Percentiles rank a stretch among this genome's conserved stretches.
Conservation (phyloP, 1,139 yeast species). For the Blastobotrys malaysiensis region DNA sequence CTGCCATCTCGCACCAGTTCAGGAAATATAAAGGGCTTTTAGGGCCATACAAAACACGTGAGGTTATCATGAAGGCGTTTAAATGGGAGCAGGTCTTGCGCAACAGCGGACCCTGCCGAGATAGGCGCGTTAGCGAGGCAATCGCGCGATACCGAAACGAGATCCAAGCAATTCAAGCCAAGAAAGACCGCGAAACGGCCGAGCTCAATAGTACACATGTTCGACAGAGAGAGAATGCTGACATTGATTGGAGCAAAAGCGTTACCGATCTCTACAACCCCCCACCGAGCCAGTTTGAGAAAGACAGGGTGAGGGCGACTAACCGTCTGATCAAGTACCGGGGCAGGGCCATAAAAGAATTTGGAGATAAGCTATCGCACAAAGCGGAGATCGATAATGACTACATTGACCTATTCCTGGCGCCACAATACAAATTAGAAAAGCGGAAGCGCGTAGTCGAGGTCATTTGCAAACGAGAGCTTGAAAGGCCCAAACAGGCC, state of each 20-base stretch:
- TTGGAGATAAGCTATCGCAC: slow-evolving; percentile 4
- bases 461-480: slow-evolving; percentile 10
- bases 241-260: background rate
- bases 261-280: background rate
- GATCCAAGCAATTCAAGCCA: background rate
- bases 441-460: slow-evolving; percentile 8
- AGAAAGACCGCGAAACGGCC: background rate
- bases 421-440: slow-evolving; percentile 16
- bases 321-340: slow-evolving; percentile 1
- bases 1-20: slow-evolving; percentile 6
- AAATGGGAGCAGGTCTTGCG: slow-evolving; percentile 18
- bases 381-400: slow-evolving; percentile 14
- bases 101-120: background rate
- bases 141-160: background rate
- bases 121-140: background rate
- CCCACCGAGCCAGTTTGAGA: slow-evolving; percentile 1
- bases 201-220: background rate
- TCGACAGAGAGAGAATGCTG: background rate
- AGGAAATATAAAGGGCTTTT: slow-evolving; percentile 8
- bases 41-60: slow-evolving; percentile 16
- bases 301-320: background rate
- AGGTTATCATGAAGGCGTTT: slow-evolving; percentile 16
- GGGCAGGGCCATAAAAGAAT: slow-evolving; percentile 1
- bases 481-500: slow-evolving; percentile 8
- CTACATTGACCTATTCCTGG: slow-evolving; percentile 20